Evolutionary conservation across 371 early-diverging fungal species (phyloP).

Genomic region (Umbelopsis sp.): DNA sequence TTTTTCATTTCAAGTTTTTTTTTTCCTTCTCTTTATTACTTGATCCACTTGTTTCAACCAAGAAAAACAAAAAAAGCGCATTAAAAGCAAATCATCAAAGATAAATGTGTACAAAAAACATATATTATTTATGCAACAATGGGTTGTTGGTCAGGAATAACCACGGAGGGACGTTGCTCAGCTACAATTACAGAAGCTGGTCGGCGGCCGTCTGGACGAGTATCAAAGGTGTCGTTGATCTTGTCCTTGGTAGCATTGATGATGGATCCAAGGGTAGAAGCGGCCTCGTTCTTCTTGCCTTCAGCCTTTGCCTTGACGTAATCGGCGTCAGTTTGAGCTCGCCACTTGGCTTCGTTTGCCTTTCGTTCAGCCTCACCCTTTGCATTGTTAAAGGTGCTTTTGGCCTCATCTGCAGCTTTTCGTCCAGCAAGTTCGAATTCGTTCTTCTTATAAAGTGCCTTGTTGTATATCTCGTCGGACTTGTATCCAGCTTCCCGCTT

Average conservation of each 20-base stretch:
- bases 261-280: conserved; percentile 3
- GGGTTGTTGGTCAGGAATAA: neutral
- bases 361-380: conserved; percentile 4
- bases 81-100: neutral
- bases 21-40: no score
- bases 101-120: neutral
- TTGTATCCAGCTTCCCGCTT: conserved; percentile 4
- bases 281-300: neutral
- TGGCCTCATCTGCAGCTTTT: conserved; percentile 22
- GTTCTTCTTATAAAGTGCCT: conserved; percentile 12
- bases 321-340: neutral
- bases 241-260: conserved; percentile 1
- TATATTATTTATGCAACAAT: neutral
- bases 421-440: neutral
- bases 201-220: neutral
- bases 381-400: neutral
- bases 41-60: no score
- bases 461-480: conserved; percentile 10
- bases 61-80: no score
- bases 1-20: no score
- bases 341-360: neutral
- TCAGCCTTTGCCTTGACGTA: neutral
- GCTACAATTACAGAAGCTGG: conserved; percentile 1
- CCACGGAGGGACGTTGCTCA: neutral
- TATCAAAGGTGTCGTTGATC: neutral